These are phyloP conservation scores for Plasmopara viticola DNA, from an alignment of 352 stramenopile genomes.

Conservation along the genomic window DNA sequence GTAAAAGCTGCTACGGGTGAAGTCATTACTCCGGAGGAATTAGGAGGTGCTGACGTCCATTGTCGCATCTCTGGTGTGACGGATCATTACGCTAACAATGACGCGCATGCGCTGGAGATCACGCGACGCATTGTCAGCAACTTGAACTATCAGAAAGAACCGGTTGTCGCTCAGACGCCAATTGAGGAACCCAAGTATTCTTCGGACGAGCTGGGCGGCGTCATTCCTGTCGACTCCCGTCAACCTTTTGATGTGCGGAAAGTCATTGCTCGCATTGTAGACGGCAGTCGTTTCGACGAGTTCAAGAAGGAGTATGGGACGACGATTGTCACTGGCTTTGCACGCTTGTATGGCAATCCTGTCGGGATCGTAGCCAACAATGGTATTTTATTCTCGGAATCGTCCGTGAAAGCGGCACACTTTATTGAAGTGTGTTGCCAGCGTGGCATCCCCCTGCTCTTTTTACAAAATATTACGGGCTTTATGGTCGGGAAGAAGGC, in stretches of 20 bases:
- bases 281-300: conserved; percentile 96
- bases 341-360: conserved; percentile 90
- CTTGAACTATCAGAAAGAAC: conserved; percentile 69
- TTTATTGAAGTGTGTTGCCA: conserved; percentile 98
- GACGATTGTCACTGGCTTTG: conserved; percentile 97
- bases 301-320: conserved; percentile 97
- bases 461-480: conserved; percentile 98
- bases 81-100: conserved; percentile 95
- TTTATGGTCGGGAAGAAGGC: conserved; percentile 98
- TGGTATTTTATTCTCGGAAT: conserved; percentile 94
- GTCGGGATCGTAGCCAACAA: conserved; percentile 98
- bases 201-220: conserved; percentile 87
- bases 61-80: conserved; percentile 91
- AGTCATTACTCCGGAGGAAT: conserved; percentile 91
- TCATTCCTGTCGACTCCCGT: conserved; percentile 92
- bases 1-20: conserved; percentile 98
- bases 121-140: conserved; percentile 89
- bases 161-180: conserved; percentile 35
- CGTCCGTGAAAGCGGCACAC: conserved; percentile 91
- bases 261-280: conserved; percentile 94
- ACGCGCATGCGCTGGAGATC: conserved; percentile 91
- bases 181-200: conserved; percentile 92
- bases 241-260: conserved; percentile 95
- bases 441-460: conserved; percentile 93
- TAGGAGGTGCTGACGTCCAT: conserved; percentile 92